These are phyloP conservation scores for Vinca major DNA, from an alignment of 305 asterid genomes.

Conservation along the genomic window DNA sequence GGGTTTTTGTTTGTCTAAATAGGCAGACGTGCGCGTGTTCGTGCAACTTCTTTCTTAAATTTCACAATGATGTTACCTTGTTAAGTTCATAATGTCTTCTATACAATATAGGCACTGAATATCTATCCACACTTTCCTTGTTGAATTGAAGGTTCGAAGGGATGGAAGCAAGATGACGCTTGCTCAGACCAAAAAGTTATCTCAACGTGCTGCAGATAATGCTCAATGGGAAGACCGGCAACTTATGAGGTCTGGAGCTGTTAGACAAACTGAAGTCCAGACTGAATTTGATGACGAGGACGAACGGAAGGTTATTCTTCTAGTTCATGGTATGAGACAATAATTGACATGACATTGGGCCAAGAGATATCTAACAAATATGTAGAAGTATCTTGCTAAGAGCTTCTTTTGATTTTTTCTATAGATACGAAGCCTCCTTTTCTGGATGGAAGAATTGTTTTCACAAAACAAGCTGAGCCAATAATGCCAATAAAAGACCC, in stretches of 20 bases:
- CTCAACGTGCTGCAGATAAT: constrained; percentile 94
- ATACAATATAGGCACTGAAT: too few relatives aligned
- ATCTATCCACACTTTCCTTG: background rate
- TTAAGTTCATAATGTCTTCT: background rate
- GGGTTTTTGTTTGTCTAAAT: background rate
- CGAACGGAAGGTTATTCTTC: constrained; percentile 83
- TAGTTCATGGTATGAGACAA: constrained; percentile 69
- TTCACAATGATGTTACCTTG: background rate
- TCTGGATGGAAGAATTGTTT: constrained; percentile 94
- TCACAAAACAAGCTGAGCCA: constrained; percentile 94
- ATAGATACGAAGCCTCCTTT: constrained; percentile 96
- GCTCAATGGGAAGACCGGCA: constrained; percentile 99
- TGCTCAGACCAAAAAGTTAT: constrained; percentile 81
- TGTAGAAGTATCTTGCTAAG: background rate
- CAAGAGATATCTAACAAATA: background rate
- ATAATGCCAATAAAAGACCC: constrained; percentile 93
- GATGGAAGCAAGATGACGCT: constrained; percentile 97
- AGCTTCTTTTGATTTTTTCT: background rate
- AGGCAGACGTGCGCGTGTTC: background rate
- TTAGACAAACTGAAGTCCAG: constrained; percentile 86
- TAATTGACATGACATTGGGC: background rate
- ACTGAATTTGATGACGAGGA: constrained; percentile 97
- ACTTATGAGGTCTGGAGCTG: constrained; percentile 97
- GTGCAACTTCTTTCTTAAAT: background rate
- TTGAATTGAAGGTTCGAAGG: constrained; percentile 53